Evolutionary conservation across 208 protist genomes (phyloP), one percentile per base, ranked within the genome.

Genomic region (Leishmania lainsoni): DNA sequence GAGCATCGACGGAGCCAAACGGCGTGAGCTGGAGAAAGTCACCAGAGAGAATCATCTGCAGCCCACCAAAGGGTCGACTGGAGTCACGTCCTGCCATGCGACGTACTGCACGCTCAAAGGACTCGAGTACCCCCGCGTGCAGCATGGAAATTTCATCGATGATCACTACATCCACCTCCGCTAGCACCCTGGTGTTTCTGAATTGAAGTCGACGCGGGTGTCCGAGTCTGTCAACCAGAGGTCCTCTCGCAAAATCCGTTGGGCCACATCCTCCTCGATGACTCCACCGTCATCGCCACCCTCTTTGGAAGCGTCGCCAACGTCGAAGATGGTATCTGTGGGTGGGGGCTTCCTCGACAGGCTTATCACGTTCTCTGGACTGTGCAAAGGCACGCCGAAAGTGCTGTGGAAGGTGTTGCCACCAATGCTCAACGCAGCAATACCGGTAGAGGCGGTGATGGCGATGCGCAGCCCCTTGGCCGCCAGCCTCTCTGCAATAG

Each of bases 141-240:
- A 99, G 79, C 95, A 98, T 97, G 17, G 95, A 98, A 5, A 99
- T 85, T 77, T 99, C 97, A 76, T 99, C 97, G 61, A 98, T 88
- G 22, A 99, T 83, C 26, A 99, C 85, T 20, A 94, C 88, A 9
- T 84, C 82, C 45, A 76, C 73, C 0, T 75, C n/a, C 2, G 65
- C 63, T 17, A 86, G 74, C 10, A 52, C 54, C 42, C 52, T 65
- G 14, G 56, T 79, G 49, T 86, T 81, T 8, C 22, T 81, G 73
- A 86, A 86, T 9, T 52, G 76, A 32, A 86, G 71, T 0, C 73
- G 77, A 5, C 51, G 78, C 22, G 45, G 29, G 6, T n/a, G 9
- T 74, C 70, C 45, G 20, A 14, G 3, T 16, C n/a, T 52, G 65
- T 10, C 22, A 3, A 20, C n/a, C 32, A 45, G 59, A 22, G 14